Base-by-base conservation (phyloP, 2,329 filamentous ascomycete genomes). In the Ampelomyces quisqualis region DNA sequence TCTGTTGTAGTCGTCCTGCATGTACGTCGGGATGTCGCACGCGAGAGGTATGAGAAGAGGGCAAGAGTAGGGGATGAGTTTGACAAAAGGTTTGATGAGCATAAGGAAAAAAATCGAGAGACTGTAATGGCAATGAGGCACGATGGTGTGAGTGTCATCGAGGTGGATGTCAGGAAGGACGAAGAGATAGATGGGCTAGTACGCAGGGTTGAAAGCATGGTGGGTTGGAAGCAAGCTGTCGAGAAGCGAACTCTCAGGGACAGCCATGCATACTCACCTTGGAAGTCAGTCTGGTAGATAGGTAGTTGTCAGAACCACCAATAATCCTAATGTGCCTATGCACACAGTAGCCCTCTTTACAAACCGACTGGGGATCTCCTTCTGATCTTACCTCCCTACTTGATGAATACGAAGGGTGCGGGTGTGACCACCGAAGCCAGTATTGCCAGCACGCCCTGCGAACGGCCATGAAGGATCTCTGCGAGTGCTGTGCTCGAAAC, bases 371-470 rank as follows among this genome's bases (percentile, higher is more conserved):
- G 6, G 32, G 32, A 41, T 34, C 27, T 35, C 32, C 29, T 41
- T 19, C 38, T 35, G 32, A 45, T 33, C 5, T n/a, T 15, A 6
- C 64, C 68, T 19, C 85, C 85, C 60, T 85, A 87, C 49, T 76
- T 79, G 68, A 84, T 85, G 63, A 90, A 86, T 4, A 88, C 59
- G 59, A 84, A 82, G 0, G 85, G 85, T 57, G 85, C 82, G 0
- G 85, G 84, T 18, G 86, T 70, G 62, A 85, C 87, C 3, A 73
- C 74, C 3, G 88, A 62, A 0, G 84, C 78, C 5, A 90, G 69
- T 67, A 90, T 88, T 0, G 81, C 86, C 0, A 85, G 83, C 8
- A 90, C 70, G n/a, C n/a, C n/a, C n/a, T n/a, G n/a, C n/a, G n/a
- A n/a, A n/a, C n/a, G n/a, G n/a, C n/a, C n/a, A n/a, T n/a, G n/a